Base-by-base conservation (phyloP, 78 protist species). In the Dictyostelium brefeldianum region DNA sequence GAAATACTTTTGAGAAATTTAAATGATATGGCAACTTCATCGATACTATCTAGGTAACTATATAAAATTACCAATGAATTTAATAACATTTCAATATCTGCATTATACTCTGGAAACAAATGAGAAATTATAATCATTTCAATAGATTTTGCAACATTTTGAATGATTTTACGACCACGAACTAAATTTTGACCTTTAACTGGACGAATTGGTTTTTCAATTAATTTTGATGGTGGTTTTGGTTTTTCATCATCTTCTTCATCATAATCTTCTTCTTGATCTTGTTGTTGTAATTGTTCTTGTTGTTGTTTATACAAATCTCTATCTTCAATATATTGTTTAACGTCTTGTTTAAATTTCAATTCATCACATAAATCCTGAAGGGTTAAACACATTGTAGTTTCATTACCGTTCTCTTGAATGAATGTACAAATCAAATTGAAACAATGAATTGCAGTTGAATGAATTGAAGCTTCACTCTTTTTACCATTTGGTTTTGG, bases 221-320 rank as follows among this genome's bases (percentile, higher is more conserved):
- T 17, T 31, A 31, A 14, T 14, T 57, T 11, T 36, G 43, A 36
- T 36, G 43, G 2, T n/a, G n/a, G n/a, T n/a, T n/a, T n/a, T n/a
- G n/a, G n/a, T 29, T 57, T 59, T 17, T 81, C 79, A 29, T 69
- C 89, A 8, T 67, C 80, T 4, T 81, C 80, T 46, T 64, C 47
- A 1, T n/a, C 79, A 2, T 81, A 41, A n/a, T 67, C 48, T 22
- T 47, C 14, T 6, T 20, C 25, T 64, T 64, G 29, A 80, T 62
- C 56, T 5, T 41, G 31, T 20, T 80, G 20, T 56, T 22, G 27
- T 56, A 1, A 3, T 36, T 36, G 43, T 36, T 36, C 43, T 36
- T 36, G 1, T 51, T 51, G 56, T 8, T 51, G 15, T 12, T 51
- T 12, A 14, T 51, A 14, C 4, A 51, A 51, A n/a, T n/a, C n/a